phyloP scores from a whole-genome alignment of 2,329 filamentous ascomycete genomes.

The Venturia oleaginea region DNA sequence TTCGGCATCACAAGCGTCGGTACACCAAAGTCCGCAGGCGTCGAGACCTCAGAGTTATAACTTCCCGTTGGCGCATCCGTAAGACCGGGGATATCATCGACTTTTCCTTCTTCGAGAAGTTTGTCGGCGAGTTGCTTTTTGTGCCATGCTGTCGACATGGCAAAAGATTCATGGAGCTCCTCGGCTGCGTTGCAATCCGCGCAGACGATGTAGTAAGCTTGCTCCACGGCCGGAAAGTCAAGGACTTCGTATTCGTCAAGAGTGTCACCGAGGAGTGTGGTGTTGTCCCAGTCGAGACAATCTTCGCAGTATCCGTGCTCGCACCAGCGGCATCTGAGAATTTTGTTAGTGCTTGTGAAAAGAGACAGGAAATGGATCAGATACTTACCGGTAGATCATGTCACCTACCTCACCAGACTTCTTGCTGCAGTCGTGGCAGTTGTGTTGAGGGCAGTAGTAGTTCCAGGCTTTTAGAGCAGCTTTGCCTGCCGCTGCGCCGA shows the following conservation, averaged over 20 bases:
- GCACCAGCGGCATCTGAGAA: slow-evolving; percentile 42
- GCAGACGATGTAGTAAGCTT: slow-evolving; percentile 47
- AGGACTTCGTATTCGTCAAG: slow-evolving; percentile 45
- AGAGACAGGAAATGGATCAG: background rate
- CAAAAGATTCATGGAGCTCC: background rate
- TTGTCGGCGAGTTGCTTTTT: background rate
- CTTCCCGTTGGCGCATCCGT: background rate
- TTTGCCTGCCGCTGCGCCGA: slow-evolving; percentile 31
- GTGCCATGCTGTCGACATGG: background rate
- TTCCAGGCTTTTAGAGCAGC: slow-evolving; percentile 32
- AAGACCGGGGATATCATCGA: background rate
- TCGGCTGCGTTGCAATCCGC: slow-evolving; percentile 27
- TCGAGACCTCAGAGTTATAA: background rate
- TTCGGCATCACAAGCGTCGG: background rate
- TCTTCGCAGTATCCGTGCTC: slow-evolving; percentile 49
- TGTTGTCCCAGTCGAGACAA: slow-evolving; percentile 45
- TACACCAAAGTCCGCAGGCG: background rate
- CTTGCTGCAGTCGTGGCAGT: slow-evolving; percentile 44
- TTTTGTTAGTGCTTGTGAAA: background rate
- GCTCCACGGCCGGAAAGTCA: slow-evolving; percentile 31
- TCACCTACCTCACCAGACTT: slow-evolving; percentile 42
- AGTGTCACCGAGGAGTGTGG: slow-evolving; percentile 42
- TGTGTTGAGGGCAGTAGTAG: slow-evolving; percentile 49
- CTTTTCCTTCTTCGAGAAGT: background rate
- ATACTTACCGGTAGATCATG: slow-evolving; percentile 34